Base-by-base conservation (phyloP, 1,284 basidiomycete species). In the Marasmius fiardii region DNA sequence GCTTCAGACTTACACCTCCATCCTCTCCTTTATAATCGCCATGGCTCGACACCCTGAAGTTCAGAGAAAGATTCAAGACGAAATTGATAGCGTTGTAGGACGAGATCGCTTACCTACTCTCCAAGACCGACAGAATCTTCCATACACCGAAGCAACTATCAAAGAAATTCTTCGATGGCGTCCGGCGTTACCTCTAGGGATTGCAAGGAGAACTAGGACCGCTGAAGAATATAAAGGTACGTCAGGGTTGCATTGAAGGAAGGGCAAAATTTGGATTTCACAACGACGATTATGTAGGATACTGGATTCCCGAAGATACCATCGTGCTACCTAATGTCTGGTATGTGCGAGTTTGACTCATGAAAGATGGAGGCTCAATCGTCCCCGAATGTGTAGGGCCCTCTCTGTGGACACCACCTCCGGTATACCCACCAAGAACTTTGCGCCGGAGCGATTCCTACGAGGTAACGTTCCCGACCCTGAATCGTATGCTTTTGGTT, bases 61-160 rank as follows among this genome's bases (percentile, higher is more conserved):
- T 6, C 71, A 70, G 54, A 62, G 57, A 33, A 67, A 61, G 21
- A 69, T 68, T 14, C 71, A 70, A 47, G 65, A 59, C n/a, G 74
- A 76, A 61, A 54, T 76, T 10, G 72, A 74, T 53, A 43, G 60
- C 6, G 65, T 74, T 4, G 62, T 73, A 18, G 70, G 71, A 16
- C 44, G 51, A 12, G 64, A 64, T 24, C 65, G 71, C 4, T 62
- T 74, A 23, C 74, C 74, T 2, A 61, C 55, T 12, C 63, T 68
- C 41, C 55, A 58, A 2, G 73, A 75, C 58, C 58, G 64, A 20
- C 54, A 55, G 1, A 48, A 55, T 21, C 55, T 75, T n/a, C 70
- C 72, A 0, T 77, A 77, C 57, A 55, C 74, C n/a, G 59, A 63
- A 18, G 72, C 71, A 7, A 52, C 72, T 4, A 57, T 72, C 16